These are phyloP conservation scores for Cladorrhinum sp. DNA, from an alignment of 2,329 filamentous ascomycete genomes.

Conservation along the genomic window DNA sequence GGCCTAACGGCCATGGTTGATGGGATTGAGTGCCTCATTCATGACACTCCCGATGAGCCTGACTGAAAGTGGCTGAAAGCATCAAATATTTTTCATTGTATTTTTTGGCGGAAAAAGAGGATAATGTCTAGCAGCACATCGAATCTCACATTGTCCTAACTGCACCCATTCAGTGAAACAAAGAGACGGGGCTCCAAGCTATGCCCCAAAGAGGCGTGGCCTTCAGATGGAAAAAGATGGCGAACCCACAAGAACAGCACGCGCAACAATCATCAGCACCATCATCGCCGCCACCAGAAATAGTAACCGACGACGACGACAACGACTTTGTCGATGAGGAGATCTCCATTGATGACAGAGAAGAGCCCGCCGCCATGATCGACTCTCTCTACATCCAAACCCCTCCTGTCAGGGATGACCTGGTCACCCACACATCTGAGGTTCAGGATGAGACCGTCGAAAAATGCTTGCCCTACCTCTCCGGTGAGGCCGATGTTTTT, in stretches of 20 bases:
- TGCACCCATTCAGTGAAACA: constrained; percentile 8
- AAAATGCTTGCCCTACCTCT: constrained; percentile 67
- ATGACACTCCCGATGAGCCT: neutral
- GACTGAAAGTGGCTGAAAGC: neutral
- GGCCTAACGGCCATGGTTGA: neutral
- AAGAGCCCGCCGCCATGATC: constrained; percentile 34
- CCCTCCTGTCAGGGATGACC: constrained; percentile 62
- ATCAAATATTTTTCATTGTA: neutral
- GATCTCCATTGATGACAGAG: constrained; percentile 19
- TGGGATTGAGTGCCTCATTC: neutral
- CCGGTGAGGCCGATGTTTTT: constrained; percentile 46
- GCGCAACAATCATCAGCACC: constrained; percentile 9
- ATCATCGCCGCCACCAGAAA: neutral
- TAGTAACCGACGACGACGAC: constrained; percentile 10
- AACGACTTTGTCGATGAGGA: constrained; percentile 28
- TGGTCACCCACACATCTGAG: constrained; percentile 65
- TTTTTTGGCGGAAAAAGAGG: neutral
- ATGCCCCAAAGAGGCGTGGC: constrained; percentile 19
- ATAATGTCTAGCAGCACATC: constrained; percentile 16
- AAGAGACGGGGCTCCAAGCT: constrained; percentile 4
- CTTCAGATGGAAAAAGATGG: constrained; percentile 20
- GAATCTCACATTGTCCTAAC: constrained; percentile 17
- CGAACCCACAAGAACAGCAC: constrained; percentile 3
- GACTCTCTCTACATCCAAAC: constrained; percentile 56
- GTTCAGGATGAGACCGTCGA: constrained; percentile 67